Evolutionary conservation across 306 rosid genomes (phyloP).

Genomic region (Pachyrhizus erosus): DNA sequence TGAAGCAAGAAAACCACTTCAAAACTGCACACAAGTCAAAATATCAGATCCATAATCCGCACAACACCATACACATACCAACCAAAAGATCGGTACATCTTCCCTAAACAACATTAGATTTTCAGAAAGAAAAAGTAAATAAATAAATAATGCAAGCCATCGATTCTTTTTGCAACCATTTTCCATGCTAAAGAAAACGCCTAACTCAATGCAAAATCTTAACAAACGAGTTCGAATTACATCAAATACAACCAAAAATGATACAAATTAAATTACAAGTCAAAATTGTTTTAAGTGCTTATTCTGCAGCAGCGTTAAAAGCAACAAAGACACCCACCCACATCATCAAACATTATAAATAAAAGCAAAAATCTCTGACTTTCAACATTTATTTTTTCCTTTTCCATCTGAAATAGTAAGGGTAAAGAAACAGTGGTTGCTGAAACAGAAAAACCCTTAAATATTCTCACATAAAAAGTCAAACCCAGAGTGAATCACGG

Average conservation of each 20-base stretch:
- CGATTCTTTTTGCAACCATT: background rate
- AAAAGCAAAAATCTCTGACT: slow-evolving; percentile 9
- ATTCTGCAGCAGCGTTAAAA: background rate
- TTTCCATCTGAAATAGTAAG: slow-evolving; percentile 23
- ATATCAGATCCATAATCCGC: slow-evolving; percentile 30
- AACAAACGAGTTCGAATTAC: background rate
- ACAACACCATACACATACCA: background rate
- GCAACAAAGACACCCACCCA: slow-evolving; percentile 24
- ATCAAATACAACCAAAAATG: background rate
- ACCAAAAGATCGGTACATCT: background rate
- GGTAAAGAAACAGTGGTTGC: slow-evolving; percentile 46
- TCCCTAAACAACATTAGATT: slow-evolving; percentile 14
- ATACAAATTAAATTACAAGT: background rate
- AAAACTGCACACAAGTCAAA: slow-evolving; percentile 47
- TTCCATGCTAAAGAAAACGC: background rate
- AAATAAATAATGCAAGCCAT: background rate
- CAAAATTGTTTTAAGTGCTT: background rate
- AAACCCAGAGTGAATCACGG: slow-evolving; percentile 36
- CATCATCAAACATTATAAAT: slow-evolving; percentile 25
- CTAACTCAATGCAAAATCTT: background rate
- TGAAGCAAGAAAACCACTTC: slow-evolving; percentile 48
- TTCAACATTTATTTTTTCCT: background rate
- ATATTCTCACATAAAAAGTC: slow-evolving; percentile 22
- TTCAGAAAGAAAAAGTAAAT: background rate
- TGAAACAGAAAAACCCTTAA: slow-evolving; percentile 18